Evolutionary conservation across 2,329 filamentous ascomycete genomes (phyloP).

Genomic region (Stagonosporopsis tanaceti): DNA sequence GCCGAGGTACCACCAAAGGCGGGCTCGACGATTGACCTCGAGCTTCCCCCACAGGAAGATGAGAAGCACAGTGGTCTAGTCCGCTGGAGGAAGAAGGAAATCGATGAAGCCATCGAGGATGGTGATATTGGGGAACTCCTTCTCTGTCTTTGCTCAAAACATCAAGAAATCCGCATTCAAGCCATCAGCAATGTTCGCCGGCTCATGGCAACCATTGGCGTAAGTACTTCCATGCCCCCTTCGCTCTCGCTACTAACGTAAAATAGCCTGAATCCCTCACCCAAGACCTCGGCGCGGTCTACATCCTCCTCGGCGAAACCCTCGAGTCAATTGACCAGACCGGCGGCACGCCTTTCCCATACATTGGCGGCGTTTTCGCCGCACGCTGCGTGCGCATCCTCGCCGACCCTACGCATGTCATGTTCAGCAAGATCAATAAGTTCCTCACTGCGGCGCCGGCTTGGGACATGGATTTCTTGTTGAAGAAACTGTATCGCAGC

Average conservation of each 20-base stretch:
- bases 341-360: slow-evolving; percentile 64
- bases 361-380: slow-evolving; percentile 78
- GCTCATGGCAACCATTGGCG: slow-evolving; percentile 61
- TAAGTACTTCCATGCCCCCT: slow-evolving; percentile 29
- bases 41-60: slow-evolving; percentile 51
- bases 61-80: slow-evolving; percentile 58
- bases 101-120: slow-evolving; percentile 81
- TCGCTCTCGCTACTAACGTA: slow-evolving; percentile 7
- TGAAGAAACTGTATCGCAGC: slow-evolving; percentile 69
- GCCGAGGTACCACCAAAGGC: slow-evolving; percentile 23
- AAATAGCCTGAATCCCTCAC: slow-evolving; percentile 50
- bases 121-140: slow-evolving; percentile 75
- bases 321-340: slow-evolving; percentile 68
- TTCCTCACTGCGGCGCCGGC: slow-evolving; percentile 80
- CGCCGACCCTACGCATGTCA: slow-evolving; percentile 76
- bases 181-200: slow-evolving; percentile 74
- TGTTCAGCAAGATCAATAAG: slow-evolving; percentile 86
- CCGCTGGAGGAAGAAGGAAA: slow-evolving; percentile 77
- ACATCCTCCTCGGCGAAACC: slow-evolving; percentile 80
- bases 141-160: slow-evolving; percentile 76
- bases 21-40: slow-evolving; percentile 35
- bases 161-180: slow-evolving; percentile 80
- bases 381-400: slow-evolving; percentile 74
- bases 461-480: slow-evolving; percentile 70
- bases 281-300: slow-evolving; percentile 77